Evolutionary conservation across 495 filamentous ascomycete genomes (phyloP).

Genomic region (Aspergillus panamensis): DNA sequence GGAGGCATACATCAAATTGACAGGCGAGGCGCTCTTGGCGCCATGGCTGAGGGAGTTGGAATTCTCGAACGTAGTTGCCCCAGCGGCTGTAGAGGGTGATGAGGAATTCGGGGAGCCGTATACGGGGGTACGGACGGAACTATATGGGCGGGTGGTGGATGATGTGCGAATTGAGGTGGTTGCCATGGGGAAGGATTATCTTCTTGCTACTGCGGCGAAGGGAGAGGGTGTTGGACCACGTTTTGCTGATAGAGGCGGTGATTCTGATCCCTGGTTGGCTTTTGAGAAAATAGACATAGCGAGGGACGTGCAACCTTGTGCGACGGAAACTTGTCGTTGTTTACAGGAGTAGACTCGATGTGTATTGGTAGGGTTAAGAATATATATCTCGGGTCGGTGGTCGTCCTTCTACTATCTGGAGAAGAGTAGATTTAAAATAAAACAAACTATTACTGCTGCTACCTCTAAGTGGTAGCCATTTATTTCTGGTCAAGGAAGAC

Average conservation of each 20-base stretch:
- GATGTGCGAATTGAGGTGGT: slow-evolving; percentile 59
- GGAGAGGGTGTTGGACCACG: slow-evolving; percentile 28
- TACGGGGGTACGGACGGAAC: slow-evolving; percentile 48
- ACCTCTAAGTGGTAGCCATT: too few relatives aligned
- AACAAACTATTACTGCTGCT: too few relatives aligned
- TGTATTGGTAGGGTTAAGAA: background rate
- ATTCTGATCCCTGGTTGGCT: slow-evolving; percentile 21
- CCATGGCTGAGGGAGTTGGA: slow-evolving; percentile 69
- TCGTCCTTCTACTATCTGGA: too few relatives aligned
- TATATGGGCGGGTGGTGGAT: slow-evolving; percentile 44
- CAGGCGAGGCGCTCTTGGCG: slow-evolving; percentile 80
- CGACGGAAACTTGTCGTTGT: slow-evolving; percentile 27
- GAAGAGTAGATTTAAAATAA: too few relatives aligned
- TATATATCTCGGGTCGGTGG: background rate
- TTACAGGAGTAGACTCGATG: slow-evolving; percentile 2
- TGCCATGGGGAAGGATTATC: slow-evolving; percentile 58
- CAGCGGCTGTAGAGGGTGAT: slow-evolving; percentile 30
- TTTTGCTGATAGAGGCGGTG: background rate
- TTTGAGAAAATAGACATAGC: slow-evolving; percentile 32
- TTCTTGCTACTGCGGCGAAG: slow-evolving; percentile 55
- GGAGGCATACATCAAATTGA: slow-evolving; percentile 93
- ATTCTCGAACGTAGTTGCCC: slow-evolving; percentile 61
- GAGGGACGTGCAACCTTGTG: slow-evolving; percentile 31
- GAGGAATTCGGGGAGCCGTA: slow-evolving; percentile 43
- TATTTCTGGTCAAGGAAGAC: too few relatives aligned